These are phyloP conservation scores for Primulina tabacum DNA, from an alignment of 257 asterid genomes.

Conservation along the genomic window DNA sequence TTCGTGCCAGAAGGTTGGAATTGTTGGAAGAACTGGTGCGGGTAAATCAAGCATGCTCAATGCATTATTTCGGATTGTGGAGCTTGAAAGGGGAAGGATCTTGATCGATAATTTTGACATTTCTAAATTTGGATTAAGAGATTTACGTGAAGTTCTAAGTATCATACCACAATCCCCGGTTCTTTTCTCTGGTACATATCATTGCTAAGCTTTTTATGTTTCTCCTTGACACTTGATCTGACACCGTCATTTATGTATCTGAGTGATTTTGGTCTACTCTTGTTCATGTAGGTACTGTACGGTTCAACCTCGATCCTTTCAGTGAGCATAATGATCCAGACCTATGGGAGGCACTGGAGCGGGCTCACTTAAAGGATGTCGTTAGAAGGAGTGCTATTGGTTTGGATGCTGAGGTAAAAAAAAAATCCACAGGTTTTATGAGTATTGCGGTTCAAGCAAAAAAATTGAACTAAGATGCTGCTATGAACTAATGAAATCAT, in stretches of 20 bases:
- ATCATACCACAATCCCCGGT: slow-evolving; percentile 85
- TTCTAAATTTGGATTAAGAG: slow-evolving; percentile 57
- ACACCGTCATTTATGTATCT: neutral
- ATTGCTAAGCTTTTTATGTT: slow-evolving; percentile 16
- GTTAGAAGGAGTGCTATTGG: slow-evolving; percentile 64
- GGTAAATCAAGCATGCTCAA: slow-evolving; percentile 88
- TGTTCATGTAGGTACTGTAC: slow-evolving; percentile 51
- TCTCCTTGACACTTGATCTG: neutral
- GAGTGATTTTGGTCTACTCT: neutral
- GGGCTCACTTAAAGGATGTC: slow-evolving; percentile 77
- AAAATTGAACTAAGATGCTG: neutral
- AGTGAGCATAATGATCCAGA: slow-evolving; percentile 72
- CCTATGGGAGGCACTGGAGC: slow-evolving; percentile 88
- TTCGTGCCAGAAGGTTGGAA: slow-evolving; percentile 67
- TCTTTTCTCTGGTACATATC: slow-evolving; percentile 64
- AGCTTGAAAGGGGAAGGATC: slow-evolving; percentile 67
- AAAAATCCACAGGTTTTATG: neutral
- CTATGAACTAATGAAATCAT: slow-evolving; percentile 1
- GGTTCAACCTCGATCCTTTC: slow-evolving; percentile 91
- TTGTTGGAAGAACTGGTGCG: slow-evolving; percentile 85
- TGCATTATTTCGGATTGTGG: slow-evolving; percentile 73
- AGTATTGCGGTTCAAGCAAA: neutral
- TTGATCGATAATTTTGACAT: slow-evolving; percentile 57
- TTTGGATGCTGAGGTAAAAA: slow-evolving; percentile 78
- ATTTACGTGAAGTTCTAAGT: slow-evolving; percentile 61